These are phyloP conservation scores for Starmerella vitae DNA, from an alignment of 805 yeast species.

Conservation along the genomic window DNA sequence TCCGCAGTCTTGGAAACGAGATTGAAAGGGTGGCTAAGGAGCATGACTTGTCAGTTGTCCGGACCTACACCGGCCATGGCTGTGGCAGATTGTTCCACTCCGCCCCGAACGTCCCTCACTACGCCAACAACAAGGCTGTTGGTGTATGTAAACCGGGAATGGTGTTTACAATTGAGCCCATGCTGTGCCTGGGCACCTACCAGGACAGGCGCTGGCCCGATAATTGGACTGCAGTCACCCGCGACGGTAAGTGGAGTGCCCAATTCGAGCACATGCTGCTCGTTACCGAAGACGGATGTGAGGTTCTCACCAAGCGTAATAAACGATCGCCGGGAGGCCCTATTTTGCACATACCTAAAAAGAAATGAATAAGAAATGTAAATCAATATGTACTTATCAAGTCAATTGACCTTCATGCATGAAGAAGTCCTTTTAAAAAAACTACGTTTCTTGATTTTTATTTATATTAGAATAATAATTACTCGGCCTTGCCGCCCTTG, in stretches of 20 bases:
- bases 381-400: too few relatives aligned
- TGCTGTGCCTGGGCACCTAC: slow-evolving; percentile 77
- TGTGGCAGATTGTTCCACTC: slow-evolving; percentile 76
- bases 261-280: slow-evolving; percentile 86
- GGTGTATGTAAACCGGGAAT: slow-evolving; percentile 93
- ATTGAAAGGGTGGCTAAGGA: slow-evolving; percentile 77
- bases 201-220: slow-evolving; percentile 90
- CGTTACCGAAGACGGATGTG: slow-evolving; percentile 88
- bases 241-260: slow-evolving; percentile 80
- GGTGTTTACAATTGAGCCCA: slow-evolving; percentile 95
- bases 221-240: slow-evolving; percentile 88
- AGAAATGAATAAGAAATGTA: too few relatives aligned
- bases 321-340: slow-evolving; percentile 85
- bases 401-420: too few relatives aligned
- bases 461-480: slow-evolving; percentile 26
- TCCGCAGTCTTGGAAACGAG: slow-evolving; percentile 73
- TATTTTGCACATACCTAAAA: slow-evolving; percentile 19
- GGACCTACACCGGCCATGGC: slow-evolving; percentile 91
- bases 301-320: slow-evolving; percentile 71
- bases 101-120: slow-evolving; percentile 87
- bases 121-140: slow-evolving; percentile 80
- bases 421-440: too few relatives aligned
- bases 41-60: slow-evolving; percentile 72
- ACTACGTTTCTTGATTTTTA: neutral
- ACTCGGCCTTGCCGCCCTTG: slow-evolving; percentile 85